Evolutionary conservation across 139 green algal species (phyloP), one percentile per base, ranked within the genome.

Genomic region (Ulvella scutata): DNA sequence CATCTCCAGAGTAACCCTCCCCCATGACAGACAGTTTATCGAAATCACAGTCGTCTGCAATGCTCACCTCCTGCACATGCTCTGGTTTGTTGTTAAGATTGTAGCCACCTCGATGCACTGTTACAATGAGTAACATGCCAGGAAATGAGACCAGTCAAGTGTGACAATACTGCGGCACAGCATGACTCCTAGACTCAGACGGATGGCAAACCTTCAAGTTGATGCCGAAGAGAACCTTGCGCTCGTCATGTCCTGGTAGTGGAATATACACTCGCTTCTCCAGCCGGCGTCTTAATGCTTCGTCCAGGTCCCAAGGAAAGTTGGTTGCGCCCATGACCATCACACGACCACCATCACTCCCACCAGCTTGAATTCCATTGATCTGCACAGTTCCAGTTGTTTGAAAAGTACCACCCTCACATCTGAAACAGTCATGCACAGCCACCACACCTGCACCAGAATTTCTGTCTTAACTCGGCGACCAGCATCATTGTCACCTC

Each of bases 201-300:
- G n/a, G n/a, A n/a, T n/a, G n/a, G n/a, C n/a, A 9, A 40, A 90
- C 89, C 79, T 86, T 88, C 28, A 97, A 79, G 77, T 90, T 92
- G 74, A 98, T 92, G 26, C 79, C 79, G 28, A 98, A 79, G 43
- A 98, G 89, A 77, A 92, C 87, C 61, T 81, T 43, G 31, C 93
- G 83, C 77, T 92, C 90, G 4, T 82, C 79, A 3, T 43, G 7
- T 7, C 67, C 82, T 4, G 93, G 93, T 74, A 98, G 87, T 3
- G 90, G 87, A 82, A 98, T 97, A 85, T 96, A 97, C 61, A 98
- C 91, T 43, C 93, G 87, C 87, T 98, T 98, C 85, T 96, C 91
- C 72, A 97, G 78, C 13, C 92, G 84, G 37, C 92, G 81, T 61
- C 82, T 79, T 82, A 98, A 83, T 4, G 92, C 93, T 81, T 97